phyloP scores from a whole-genome alignment of 306 rosid genomes.

The Malus domestica region ASM211411v1 NC_041800.1:32989233-32989732 shows the following conservation, averaged over 20 bases:
- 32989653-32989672: constrained; percentile 79
- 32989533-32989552: background rate
- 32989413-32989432: constrained; percentile 97
- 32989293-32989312: background rate
- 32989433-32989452: constrained; percentile 70
- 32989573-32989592: no score
- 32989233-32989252: background rate
- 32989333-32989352: background rate
- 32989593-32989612: background rate
- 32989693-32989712: constrained; percentile 79
- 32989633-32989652: constrained; percentile 34
- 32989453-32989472: constrained; percentile 45
- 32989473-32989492: constrained; percentile 76
- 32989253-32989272: no score
- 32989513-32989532: constrained; percentile 92
- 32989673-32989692: constrained; percentile 85
- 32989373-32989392: constrained; percentile 56
- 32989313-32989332: no score
- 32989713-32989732: constrained; percentile 55
- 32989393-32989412: constrained; percentile 92
- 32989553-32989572: background rate
- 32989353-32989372: constrained; percentile 14
- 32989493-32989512: constrained; percentile 91
- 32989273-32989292: background rate
- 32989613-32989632: background rate